Conservation (phyloP, 2,329 filamentous ascomycete species). For the Chrysoporthe austroafricana region DNA sequence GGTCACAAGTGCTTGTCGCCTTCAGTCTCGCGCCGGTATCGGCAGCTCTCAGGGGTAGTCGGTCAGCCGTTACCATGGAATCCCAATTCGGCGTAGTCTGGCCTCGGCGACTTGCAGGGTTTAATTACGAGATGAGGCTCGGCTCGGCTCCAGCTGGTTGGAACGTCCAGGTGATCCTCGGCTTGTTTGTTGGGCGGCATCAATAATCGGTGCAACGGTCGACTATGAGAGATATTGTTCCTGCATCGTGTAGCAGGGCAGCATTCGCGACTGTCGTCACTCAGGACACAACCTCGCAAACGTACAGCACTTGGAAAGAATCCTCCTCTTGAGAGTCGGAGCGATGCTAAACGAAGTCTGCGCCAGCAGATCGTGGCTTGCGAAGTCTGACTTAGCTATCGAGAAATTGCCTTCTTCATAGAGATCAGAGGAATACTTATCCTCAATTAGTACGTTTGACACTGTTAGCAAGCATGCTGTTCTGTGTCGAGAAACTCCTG, state of each 20-base stretch:
- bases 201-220: not conserved
- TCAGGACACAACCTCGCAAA: too few relatives aligned
- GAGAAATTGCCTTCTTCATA: too few relatives aligned
- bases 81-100: not conserved
- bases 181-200: not conserved
- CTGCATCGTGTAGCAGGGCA: not conserved
- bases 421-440: too few relatives aligned
- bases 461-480: too few relatives aligned
- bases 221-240: not conserved
- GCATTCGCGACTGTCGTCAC: not conserved
- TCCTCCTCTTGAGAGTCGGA: too few relatives aligned
- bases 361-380: too few relatives aligned
- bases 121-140: not conserved
- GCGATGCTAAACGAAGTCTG: too few relatives aligned
- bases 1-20: not conserved
- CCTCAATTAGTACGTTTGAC: too few relatives aligned
- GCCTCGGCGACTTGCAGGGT: not conserved
- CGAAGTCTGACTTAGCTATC: too few relatives aligned
- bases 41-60: not conserved
- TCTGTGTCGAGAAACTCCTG: too few relatives aligned
- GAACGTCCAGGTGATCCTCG: not conserved
- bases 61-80: not conserved
- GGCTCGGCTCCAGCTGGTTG: not conserved
- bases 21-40: conserved; percentile 12
- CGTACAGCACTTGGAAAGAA: too few relatives aligned